Conservation (phyloP, 2,329 filamentous ascomycete species). For the Fusarium lateritium region DNA sequence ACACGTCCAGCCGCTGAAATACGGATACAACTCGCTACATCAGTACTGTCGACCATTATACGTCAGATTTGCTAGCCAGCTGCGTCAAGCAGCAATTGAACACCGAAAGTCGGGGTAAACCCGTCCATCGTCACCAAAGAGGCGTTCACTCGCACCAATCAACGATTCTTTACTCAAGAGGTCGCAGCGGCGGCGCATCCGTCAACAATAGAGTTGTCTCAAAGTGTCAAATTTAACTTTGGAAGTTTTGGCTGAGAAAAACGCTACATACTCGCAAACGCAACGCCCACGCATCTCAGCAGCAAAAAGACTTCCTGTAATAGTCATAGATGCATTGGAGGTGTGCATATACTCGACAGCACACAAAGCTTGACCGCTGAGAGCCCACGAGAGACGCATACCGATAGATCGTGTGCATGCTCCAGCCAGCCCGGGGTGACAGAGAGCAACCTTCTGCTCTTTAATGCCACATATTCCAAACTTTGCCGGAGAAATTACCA, state of each 20-base stretch:
- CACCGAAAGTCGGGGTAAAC: not conserved
- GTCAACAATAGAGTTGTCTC: conserved; percentile 11
- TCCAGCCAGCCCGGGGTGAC: not conserved
- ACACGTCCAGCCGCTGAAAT: not conserved
- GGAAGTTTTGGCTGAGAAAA: not conserved
- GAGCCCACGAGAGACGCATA: conserved; percentile 7
- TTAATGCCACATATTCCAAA: conserved; percentile 9
- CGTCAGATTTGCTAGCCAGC: conserved; percentile 2
- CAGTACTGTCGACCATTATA: not conserved
- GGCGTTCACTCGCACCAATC: conserved; percentile 9
- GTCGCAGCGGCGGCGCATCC: conserved; percentile 11
- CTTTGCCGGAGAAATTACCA: not conserved
- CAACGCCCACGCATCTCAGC: not conserved
- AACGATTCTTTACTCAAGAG: conserved; percentile 5
- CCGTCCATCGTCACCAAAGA: not conserved
- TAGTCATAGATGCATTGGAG: conserved; percentile 20
- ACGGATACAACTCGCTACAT: not conserved
- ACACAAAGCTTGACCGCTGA: conserved; percentile 10
- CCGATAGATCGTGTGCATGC: conserved; percentile 5
- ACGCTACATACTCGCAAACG: not conserved
- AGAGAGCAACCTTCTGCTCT: not conserved
- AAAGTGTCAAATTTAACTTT: conserved; percentile 11
- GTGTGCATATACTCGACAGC: conserved; percentile 5
- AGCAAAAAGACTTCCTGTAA: not conserved
- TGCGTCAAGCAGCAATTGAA: not conserved